A percentile compares a stretch with the other conserved stretches of the same genome.
These are phyloP conservation scores for Helotiales sp. DNA, from an alignment of 2,329 filamentous ascomycete genomes.

Conservation along the genomic window DNA sequence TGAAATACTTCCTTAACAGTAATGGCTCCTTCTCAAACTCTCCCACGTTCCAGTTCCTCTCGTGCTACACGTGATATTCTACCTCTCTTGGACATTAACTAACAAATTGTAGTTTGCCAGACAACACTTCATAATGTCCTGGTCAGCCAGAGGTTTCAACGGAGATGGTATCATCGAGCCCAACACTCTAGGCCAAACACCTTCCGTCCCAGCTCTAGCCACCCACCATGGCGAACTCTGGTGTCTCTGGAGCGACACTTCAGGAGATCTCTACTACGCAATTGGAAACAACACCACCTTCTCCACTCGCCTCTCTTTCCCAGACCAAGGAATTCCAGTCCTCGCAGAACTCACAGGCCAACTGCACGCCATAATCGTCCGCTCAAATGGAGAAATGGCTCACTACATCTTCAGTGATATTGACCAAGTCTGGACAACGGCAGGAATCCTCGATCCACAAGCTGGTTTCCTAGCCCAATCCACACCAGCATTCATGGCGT, in stretches of 20 bases:
- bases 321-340: slow-evolving; percentile 35
- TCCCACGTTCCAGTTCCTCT: neutral
- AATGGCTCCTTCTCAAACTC: neutral
- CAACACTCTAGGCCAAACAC: slow-evolving; percentile 33
- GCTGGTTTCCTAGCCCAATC: slow-evolving; percentile 29
- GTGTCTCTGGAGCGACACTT: slow-evolving; percentile 37
- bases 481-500: slow-evolving; percentile 36
- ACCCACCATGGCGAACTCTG: slow-evolving; percentile 39
- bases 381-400: slow-evolving; percentile 31
- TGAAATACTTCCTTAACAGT: neutral
- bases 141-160: slow-evolving; percentile 36
- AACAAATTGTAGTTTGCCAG: neutral
- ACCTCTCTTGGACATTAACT: neutral
- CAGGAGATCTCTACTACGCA: slow-evolving; percentile 36
- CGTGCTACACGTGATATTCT: neutral
- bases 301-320: slow-evolving; percentile 30
- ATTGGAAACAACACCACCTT: slow-evolving; percentile 34
- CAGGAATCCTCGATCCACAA: slow-evolving; percentile 26
- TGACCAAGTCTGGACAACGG: slow-evolving; percentile 29
- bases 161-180: slow-evolving; percentile 30
- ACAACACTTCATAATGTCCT: slow-evolving; percentile 21
- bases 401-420: slow-evolving; percentile 38
- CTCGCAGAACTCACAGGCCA: slow-evolving; percentile 37
- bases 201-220: slow-evolving; percentile 36
- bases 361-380: slow-evolving; percentile 37